These are phyloP conservation scores for Sindora glabra DNA, from an alignment of 306 rosid species.

Conservation along the genomic window DNA sequence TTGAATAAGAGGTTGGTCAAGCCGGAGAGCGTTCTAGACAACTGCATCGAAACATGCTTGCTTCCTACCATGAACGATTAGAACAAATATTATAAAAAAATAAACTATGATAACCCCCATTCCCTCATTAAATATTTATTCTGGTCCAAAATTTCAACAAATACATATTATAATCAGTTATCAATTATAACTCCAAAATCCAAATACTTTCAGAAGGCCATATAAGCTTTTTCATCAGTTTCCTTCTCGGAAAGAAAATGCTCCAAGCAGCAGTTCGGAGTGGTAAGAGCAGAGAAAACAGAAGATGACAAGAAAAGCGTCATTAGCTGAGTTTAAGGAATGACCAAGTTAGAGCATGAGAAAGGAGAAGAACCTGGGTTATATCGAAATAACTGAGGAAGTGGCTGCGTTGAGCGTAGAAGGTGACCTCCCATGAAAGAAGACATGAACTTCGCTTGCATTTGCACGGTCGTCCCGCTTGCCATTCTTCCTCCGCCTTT, in stretches of 20 bases:
- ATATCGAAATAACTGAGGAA: conserved; percentile 45
- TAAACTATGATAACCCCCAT: neutral
- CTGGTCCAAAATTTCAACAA: neutral
- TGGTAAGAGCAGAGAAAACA: neutral
- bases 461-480: conserved; percentile 22
- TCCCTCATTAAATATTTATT: neutral
- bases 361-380: conserved; percentile 29
- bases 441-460: conserved; percentile 37
- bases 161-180: too few relatives aligned
- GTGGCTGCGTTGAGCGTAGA: conserved; percentile 39
- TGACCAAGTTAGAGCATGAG: neutral
- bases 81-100: neutral
- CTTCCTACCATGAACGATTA: conserved; percentile 44
- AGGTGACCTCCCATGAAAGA: conserved; percentile 33
- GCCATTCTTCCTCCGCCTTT: conserved; percentile 10
- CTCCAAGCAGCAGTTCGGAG: too few relatives aligned
- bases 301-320: neutral
- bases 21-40: conserved; percentile 65
- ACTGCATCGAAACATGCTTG: conserved; percentile 60
- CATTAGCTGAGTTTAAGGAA: neutral
- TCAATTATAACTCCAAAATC: too few relatives aligned
- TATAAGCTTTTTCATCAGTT: too few relatives aligned
- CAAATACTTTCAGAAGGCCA: too few relatives aligned
- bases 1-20: conserved; percentile 65
- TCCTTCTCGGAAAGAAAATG: too few relatives aligned